Percentiles rank a stretch among this genome's conserved stretches.
Conservation (phyloP, 2,329 filamentous ascomycete species). For the Pseudopithomyces chartarum region DNA sequence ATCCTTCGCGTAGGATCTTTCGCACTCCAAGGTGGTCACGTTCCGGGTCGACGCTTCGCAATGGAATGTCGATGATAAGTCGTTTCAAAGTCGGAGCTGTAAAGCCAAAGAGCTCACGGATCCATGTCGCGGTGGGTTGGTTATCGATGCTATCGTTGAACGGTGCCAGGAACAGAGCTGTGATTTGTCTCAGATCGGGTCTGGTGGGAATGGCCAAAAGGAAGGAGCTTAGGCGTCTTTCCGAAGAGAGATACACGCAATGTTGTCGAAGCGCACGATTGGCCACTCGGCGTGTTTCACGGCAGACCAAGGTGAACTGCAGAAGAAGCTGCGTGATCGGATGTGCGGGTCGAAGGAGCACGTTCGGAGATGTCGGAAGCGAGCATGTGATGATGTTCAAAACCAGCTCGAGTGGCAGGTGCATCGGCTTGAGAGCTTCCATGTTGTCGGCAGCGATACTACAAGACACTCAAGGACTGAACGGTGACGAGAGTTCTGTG, state of each 20-base stretch:
- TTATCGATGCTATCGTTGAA: slow-evolving; percentile 49
- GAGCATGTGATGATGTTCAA: slow-evolving; percentile 33
- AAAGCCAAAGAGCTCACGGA: slow-evolving; percentile 51
- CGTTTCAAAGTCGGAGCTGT: slow-evolving; percentile 49
- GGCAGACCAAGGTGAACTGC: slow-evolving; percentile 51
- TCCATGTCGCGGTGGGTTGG: slow-evolving; percentile 47
- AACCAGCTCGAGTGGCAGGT: slow-evolving; percentile 34
- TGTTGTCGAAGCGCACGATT: slow-evolving; percentile 51
- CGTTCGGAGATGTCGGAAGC: slow-evolving; percentile 18
- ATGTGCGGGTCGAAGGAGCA: slow-evolving; percentile 45
- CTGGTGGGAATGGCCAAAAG: slow-evolving; percentile 21
- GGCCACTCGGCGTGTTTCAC: slow-evolving; percentile 49
- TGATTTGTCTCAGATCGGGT: slow-evolving; percentile 33
- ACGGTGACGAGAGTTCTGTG: slow-evolving; percentile 6
- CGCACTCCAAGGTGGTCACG: slow-evolving; percentile 48
- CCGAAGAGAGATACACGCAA: slow-evolving; percentile 53
- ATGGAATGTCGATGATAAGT: slow-evolving; percentile 56
- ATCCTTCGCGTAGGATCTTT: slow-evolving; percentile 52
- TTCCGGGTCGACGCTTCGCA: slow-evolving; percentile 50
- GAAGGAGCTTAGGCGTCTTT: slow-evolving; percentile 30
- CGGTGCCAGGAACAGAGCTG: slow-evolving; percentile 45
- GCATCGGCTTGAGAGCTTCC: slow-evolving; percentile 16
- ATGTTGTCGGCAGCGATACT: slow-evolving; percentile 1
- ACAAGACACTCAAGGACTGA: background rate
- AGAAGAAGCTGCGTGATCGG: slow-evolving; percentile 52